phyloP scores from a whole-genome alignment of 2,329 filamentous ascomycete genomes.

The Fusarium longipes region DNA sequence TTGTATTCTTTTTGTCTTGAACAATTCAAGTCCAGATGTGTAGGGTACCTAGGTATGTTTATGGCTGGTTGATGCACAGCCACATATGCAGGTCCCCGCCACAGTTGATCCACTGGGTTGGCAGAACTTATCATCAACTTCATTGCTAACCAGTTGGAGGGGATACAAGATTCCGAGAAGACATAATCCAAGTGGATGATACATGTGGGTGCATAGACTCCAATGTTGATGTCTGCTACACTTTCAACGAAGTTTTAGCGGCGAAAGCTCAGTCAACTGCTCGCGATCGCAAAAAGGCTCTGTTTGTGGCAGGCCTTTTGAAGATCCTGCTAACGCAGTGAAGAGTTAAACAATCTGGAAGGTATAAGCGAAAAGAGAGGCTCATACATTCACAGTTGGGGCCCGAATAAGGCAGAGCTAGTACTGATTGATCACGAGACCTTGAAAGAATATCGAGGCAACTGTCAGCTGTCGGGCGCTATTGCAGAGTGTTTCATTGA shows the following conservation, averaged over 20 bases:
- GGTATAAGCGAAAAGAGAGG: slow-evolving; percentile 8
- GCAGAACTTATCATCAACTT: slow-evolving; percentile 46
- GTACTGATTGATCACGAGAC: neutral
- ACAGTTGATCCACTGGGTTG: slow-evolving; percentile 40
- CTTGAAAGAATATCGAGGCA: neutral
- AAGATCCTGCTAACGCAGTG: slow-evolving; percentile 39
- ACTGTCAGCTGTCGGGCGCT: slow-evolving; percentile 2
- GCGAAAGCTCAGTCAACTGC: slow-evolving; percentile 28
- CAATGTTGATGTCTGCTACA: slow-evolving; percentile 7
- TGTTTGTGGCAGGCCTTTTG: slow-evolving; percentile 42
- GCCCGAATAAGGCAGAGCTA: neutral
- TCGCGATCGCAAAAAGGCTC: slow-evolving; percentile 39
- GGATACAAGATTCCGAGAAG: slow-evolving; percentile 26
- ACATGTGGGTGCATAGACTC: slow-evolving; percentile 1
- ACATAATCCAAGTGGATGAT: slow-evolving; percentile 30
- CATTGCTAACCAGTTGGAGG: slow-evolving; percentile 22
- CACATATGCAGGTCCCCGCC: slow-evolving; percentile 33
- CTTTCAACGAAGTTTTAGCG: neutral
- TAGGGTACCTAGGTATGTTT: slow-evolving; percentile 13
- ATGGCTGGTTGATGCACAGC: slow-evolving; percentile 20
- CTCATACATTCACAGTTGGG: slow-evolving; percentile 3
- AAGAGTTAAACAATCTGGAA: slow-evolving; percentile 22
- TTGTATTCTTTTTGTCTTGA: neutral
- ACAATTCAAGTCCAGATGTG: neutral
- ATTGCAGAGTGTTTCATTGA: slow-evolving; percentile 11